A percentile compares a stretch with the other conserved stretches of the same genome.
Evolutionary conservation across 768 basidiomycete genomes (phyloP).

Genomic region (Lanmaoa rubissima): DNA sequence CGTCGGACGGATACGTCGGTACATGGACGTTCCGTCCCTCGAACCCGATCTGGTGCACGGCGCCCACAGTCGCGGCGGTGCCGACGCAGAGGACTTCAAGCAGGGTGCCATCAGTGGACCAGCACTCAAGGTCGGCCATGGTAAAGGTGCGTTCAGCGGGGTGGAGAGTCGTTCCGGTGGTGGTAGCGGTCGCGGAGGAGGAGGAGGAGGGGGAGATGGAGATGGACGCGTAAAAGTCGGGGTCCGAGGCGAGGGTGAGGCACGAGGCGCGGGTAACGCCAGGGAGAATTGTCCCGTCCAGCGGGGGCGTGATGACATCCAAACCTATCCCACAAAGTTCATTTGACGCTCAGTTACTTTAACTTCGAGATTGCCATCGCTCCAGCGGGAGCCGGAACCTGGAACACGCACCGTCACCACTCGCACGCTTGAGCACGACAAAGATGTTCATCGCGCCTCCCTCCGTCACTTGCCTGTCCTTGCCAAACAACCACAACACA

Average conservation of each 20-base stretch:
- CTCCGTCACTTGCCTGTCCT: slow-evolving; percentile 52
- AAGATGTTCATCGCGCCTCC: slow-evolving; percentile 85
- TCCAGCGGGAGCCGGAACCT: no score
- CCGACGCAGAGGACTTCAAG: slow-evolving; percentile 86
- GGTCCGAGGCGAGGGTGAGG: slow-evolving; percentile 65
- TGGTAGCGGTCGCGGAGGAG: not conserved
- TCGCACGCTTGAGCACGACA: slow-evolving; percentile 55
- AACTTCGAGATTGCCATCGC: no score
- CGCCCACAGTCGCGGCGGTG: slow-evolving; percentile 75
- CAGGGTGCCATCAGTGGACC: slow-evolving; percentile 55
- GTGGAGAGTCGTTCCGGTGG: slow-evolving; percentile 31
- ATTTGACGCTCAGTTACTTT: no score
- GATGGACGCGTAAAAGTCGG: slow-evolving; percentile 38
- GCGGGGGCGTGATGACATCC: slow-evolving; percentile 84
- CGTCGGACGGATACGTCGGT: slow-evolving; percentile 45
- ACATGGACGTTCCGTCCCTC: slow-evolving; percentile 60
- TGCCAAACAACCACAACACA: slow-evolving; percentile 75
- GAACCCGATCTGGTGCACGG: slow-evolving; percentile 73
- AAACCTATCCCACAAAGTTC: slow-evolving; percentile 25
- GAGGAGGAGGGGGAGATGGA: slow-evolving; percentile 1
- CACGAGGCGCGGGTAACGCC: slow-evolving; percentile 90
- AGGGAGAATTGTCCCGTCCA: slow-evolving; percentile 90
- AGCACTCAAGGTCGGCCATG: slow-evolving; percentile 56
- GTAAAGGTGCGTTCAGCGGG: slow-evolving; percentile 61
- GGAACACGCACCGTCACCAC: slow-evolving; percentile 43